Evolutionary conservation across 2,329 filamentous ascomycete genomes (phyloP).

Genomic region (Sporothrix phasma): DNA sequence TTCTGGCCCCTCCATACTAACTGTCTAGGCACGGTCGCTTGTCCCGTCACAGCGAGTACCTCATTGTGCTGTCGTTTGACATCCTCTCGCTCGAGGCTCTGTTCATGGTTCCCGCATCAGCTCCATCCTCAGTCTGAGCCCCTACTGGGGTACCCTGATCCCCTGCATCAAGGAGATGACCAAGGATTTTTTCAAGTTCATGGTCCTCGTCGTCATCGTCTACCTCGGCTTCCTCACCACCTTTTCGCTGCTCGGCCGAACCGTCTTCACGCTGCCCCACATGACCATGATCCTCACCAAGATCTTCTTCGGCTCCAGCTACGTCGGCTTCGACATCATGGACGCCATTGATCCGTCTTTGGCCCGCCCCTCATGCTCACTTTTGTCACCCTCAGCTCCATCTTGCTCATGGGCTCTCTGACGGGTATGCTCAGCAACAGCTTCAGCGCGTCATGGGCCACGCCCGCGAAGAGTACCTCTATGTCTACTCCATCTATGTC

Average conservation of each 20-base stretch:
- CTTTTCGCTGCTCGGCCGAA: constrained; percentile 67
- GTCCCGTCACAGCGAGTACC: constrained; percentile 44
- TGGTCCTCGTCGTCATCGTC: constrained; percentile 63
- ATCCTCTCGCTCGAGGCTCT: constrained; percentile 81
- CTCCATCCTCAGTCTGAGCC: constrained; percentile 75
- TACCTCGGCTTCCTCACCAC: constrained; percentile 87
- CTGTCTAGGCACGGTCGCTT: constrained; percentile 46
- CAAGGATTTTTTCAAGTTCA: constrained; percentile 82
- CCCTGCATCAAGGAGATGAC: constrained; percentile 91
- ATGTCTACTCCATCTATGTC: constrained; percentile 60
- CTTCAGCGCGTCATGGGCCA: constrained; percentile 56
- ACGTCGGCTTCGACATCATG: constrained; percentile 63
- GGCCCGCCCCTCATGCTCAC: constrained; percentile 56
- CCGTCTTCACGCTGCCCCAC: constrained; percentile 50
- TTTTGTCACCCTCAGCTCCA: constrained; percentile 68
- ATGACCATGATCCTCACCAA: constrained; percentile 73
- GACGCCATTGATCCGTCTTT: constrained; percentile 45
- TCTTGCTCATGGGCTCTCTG: constrained; percentile 67
- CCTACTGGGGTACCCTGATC: constrained; percentile 83
- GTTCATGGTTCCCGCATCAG: constrained; percentile 86
- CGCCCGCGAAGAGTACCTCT: constrained; percentile 66
- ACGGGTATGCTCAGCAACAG: constrained; percentile 72
- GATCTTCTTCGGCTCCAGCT: constrained; percentile 71
- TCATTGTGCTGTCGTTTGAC: constrained; percentile 77
- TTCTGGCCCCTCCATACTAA: neutral